Conservation (phyloP, 2,329 filamentous ascomycete genomes). For the Verticillium klebahnii region DNA sequence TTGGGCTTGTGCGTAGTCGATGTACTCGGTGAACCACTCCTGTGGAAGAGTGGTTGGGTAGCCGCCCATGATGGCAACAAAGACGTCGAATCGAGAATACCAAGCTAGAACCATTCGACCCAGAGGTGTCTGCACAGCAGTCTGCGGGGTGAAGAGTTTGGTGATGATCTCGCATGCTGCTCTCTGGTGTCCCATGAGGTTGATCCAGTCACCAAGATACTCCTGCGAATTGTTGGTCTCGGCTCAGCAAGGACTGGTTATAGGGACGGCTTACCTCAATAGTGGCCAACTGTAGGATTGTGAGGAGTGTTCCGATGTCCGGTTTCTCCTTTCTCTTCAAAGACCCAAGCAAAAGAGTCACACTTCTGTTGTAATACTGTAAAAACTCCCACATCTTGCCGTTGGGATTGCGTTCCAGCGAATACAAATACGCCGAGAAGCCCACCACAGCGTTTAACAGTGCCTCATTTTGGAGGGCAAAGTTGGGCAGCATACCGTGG, state of each 20-base stretch:
- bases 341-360: constrained; percentile 68
- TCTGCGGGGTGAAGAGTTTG: constrained; percentile 72
- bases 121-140: constrained; percentile 64
- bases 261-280: constrained; percentile 67
- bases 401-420: constrained; percentile 58
- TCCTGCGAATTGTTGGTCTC: constrained; percentile 53
- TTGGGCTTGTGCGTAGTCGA: constrained; percentile 59
- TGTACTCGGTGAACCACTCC: constrained; percentile 70
- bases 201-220: constrained; percentile 92
- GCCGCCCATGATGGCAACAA: constrained; percentile 77
- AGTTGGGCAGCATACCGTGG: constrained; percentile 61
- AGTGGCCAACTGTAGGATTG: constrained; percentile 85
- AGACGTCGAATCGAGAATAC: constrained; percentile 86
- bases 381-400: constrained; percentile 79
- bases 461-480: constrained; percentile 71
- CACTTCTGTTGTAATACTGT: constrained; percentile 84
- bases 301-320: constrained; percentile 71
- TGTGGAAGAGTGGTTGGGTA: constrained; percentile 68
- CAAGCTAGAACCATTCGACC: constrained; percentile 75
- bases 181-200: constrained; percentile 86
- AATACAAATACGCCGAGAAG: constrained; percentile 84
- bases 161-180: constrained; percentile 80
- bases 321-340: constrained; percentile 68
- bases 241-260: constrained; percentile 10
- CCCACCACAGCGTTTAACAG: constrained; percentile 82